These are phyloP conservation scores for Blastobotrys indianensis DNA, from an alignment of 1,139 yeast species.

Conservation along the genomic window DNA sequence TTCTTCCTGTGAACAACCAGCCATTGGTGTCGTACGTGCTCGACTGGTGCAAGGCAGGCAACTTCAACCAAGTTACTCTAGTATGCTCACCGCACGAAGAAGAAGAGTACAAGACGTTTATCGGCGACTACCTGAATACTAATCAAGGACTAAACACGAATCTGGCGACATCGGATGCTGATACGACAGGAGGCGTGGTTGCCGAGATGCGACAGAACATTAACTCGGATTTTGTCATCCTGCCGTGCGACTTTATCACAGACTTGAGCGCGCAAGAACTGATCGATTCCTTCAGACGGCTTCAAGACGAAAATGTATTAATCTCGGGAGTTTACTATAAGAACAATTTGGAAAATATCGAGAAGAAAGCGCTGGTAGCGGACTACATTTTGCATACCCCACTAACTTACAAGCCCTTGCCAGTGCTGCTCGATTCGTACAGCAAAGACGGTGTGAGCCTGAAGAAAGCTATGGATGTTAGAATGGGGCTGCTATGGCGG, in stretches of 20 bases:
- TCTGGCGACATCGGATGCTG: constrained; percentile 7
- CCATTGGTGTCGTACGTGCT: constrained; percentile 88
- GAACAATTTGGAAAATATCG: constrained; percentile 66
- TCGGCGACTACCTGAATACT: constrained; percentile 1
- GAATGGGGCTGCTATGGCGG: constrained; percentile 88
- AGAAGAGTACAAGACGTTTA: constrained; percentile 5
- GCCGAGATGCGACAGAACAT: constrained; percentile 38
- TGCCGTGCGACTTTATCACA: constrained; percentile 92
- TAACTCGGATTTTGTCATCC: constrained; percentile 56
- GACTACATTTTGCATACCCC: constrained; percentile 53
- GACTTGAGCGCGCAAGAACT: constrained; percentile 86
- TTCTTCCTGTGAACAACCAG: constrained; percentile 81
- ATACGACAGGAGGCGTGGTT: constrained; percentile 54
- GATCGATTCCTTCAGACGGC: constrained; percentile 74
- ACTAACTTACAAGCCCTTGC: constrained; percentile 41
- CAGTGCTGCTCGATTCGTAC: constrained; percentile 63
- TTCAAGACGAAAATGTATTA: constrained; percentile 62
- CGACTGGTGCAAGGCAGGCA: constrained; percentile 87
- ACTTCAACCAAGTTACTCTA: constrained; percentile 41
- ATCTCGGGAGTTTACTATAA: constrained; percentile 55
- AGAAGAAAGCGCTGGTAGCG: constrained; percentile 65
- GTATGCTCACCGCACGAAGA: constrained; percentile 36
- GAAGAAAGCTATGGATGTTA: constrained; percentile 63
- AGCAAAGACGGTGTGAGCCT: constrained; percentile 58
- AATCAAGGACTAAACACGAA: constrained; percentile 8